phyloP scores from a whole-genome alignment of 805 yeast species.

The Myxozyma vanderwaltii region DNA sequence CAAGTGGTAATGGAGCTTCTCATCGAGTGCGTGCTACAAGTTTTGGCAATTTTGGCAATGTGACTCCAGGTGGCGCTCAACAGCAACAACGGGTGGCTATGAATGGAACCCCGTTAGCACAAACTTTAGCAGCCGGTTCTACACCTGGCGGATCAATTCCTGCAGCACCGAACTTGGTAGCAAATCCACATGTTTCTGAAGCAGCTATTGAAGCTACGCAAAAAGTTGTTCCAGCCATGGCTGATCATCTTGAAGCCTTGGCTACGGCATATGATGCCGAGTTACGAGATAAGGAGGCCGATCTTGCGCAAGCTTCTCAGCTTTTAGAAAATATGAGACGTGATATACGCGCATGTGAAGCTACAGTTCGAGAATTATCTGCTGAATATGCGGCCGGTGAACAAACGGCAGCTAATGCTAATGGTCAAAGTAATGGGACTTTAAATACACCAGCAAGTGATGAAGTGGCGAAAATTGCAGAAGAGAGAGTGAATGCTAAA shows the following conservation, averaged over 20 bases:
- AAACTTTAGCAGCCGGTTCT: background rate
- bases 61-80: background rate
- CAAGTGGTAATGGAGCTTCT: background rate
- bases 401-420: background rate
- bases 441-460: background rate
- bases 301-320: constrained; percentile 51
- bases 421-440: background rate
- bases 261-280: constrained; percentile 57
- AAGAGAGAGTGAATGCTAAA: constrained; percentile 38
- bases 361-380: constrained; percentile 38
- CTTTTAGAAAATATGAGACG: constrained; percentile 48
- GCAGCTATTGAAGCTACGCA: constrained; percentile 58
- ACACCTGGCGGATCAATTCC: background rate
- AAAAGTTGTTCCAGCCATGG: constrained; percentile 46
- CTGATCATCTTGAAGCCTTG: constrained; percentile 42
- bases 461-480: constrained; percentile 30
- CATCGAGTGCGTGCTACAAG: background rate
- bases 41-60: background rate
- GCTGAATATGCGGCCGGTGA: constrained; percentile 19
- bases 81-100: background rate
- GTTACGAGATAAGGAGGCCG: constrained; percentile 57
- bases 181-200: constrained; percentile 50
- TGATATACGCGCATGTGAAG: constrained; percentile 46
- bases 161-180: background rate
- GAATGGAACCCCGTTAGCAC: background rate